These are phyloP conservation scores for Conidiobolus incongruus DNA, from an alignment of 371 early-diverging fungal genomes.

Conservation along the genomic window DNA sequence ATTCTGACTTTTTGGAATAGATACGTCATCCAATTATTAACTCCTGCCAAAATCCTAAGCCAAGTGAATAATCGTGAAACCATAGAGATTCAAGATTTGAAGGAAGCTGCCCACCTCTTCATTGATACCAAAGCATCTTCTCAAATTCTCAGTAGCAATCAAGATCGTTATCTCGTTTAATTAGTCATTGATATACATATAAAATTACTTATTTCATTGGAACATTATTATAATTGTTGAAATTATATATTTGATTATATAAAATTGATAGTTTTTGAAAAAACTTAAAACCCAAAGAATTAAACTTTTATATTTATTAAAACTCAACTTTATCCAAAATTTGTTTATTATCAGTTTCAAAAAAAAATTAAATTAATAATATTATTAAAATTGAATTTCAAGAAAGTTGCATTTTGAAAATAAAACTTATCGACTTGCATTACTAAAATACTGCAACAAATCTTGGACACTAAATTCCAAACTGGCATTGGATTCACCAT, in stretches of 20 bases:
- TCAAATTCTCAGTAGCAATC: slow-evolving; percentile 21
- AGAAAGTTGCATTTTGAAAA: too few species aligned
- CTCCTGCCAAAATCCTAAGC: slow-evolving; percentile 71
- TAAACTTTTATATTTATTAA: too few species aligned
- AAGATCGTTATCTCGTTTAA: slow-evolving; percentile 11
- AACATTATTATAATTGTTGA: too few species aligned
- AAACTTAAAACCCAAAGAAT: too few species aligned
- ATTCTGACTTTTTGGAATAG: slow-evolving; percentile 15
- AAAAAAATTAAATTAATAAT: too few species aligned
- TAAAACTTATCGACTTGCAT: slow-evolving; percentile 19
- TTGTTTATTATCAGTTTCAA: too few species aligned
- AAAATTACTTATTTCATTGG: too few species aligned
- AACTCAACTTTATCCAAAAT: too few species aligned
- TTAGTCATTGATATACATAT: too few species aligned
- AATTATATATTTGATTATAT: too few species aligned
- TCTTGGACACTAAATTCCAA: slow-evolving; percentile 81
- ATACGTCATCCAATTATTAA: slow-evolving; percentile 94
- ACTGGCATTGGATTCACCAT: slow-evolving; percentile 56
- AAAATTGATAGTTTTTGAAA: too few species aligned
- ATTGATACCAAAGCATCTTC: slow-evolving; percentile 81
- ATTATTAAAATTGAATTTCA: too few species aligned
- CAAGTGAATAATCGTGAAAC: slow-evolving; percentile 58
- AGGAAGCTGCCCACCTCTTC: slow-evolving; percentile 67
- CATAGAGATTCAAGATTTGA: slow-evolving; percentile 61
- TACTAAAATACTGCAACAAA: slow-evolving; percentile 35